phyloP scores from a whole-genome alignment of 1,284 basidiomycete species.

The Butyriboletus appendiculatus region DNA sequence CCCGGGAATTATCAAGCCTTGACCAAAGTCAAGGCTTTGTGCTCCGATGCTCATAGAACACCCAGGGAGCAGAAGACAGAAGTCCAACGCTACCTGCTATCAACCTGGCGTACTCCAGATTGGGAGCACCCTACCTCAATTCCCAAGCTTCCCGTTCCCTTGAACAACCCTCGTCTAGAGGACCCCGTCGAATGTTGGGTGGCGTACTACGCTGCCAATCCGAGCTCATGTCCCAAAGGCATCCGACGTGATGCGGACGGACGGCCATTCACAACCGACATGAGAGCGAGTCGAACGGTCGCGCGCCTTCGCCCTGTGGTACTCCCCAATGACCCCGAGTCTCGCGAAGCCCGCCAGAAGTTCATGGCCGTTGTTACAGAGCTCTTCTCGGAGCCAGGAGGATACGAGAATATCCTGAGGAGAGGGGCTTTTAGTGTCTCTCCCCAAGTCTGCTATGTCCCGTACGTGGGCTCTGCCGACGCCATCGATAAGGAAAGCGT shows the following conservation, averaged over 20 bases:
- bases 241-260: slow-evolving; percentile 41
- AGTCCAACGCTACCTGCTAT: slow-evolving; percentile 40
- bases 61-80: slow-evolving; percentile 39
- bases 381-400: slow-evolving; percentile 39
- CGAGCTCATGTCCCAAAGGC: slow-evolving; percentile 45
- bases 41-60: slow-evolving; percentile 39
- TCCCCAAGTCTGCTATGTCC: slow-evolving; percentile 30
- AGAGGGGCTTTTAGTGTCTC: slow-evolving; percentile 38
- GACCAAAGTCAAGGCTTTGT: slow-evolving; percentile 39
- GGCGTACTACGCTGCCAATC: slow-evolving; percentile 43
- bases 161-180: slow-evolving; percentile 46
- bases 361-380: slow-evolving; percentile 40
- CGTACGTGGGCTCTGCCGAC: slow-evolving; percentile 29
- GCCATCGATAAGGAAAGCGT: slow-evolving; percentile 30
- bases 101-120: slow-evolving; percentile 38
- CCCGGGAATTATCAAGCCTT: slow-evolving; percentile 41
- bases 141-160: slow-evolving; percentile 25
- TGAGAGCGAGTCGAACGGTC: slow-evolving; percentile 44
- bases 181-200: slow-evolving; percentile 47
- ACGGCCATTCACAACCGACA: slow-evolving; percentile 41
- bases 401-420: slow-evolving; percentile 38
- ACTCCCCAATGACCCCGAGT: slow-evolving; percentile 29
- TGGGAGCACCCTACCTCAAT: slow-evolving; percentile 35
- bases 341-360: slow-evolving; percentile 36
- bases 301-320: slow-evolving; percentile 44